Evolutionary conservation across 1,284 basidiomycete genomes (phyloP), one percentile per base, ranked within the genome.

Genomic region (Malassezia arunalokei): DNA sequence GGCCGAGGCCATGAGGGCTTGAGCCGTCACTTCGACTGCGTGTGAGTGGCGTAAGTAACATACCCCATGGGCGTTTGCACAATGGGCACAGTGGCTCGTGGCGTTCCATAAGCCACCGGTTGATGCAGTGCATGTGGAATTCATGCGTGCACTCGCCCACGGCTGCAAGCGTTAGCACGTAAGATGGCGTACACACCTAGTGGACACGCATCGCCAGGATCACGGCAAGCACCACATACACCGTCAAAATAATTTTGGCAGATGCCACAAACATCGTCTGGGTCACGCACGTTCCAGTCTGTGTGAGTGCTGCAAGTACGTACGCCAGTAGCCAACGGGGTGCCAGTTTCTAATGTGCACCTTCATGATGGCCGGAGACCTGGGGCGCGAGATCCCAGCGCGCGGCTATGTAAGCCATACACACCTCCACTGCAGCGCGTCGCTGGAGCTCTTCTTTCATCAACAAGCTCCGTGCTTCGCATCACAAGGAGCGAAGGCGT

Each of bases 181-280:
- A 2, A 24, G 20, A 24, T 24, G 20, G 20, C 20, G 33, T 11
- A 53, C 48, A 8, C 33, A 57, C 51, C 44, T 20, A 47, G 52
- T 11, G 46, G 49, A 24, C 51, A 57, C 5, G 41, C 43, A 40
- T 71, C 69, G 20, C 71, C 71, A 0, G 67, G 66, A 37, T 66
- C 67, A 43, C 63, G 63, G 56, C 71, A 73, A 15, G 57, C 63
- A 30, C 64, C 68, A 38, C 71, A 73, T 35, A 63, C 62, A 31
- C 66, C 71, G 41, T 73, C 71, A 56, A 73, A 73, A 56, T 65
- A 60, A 59, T 66, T 69, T 35, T 71, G 71, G 49, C 71, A 73
- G 48, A 73, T 73, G 38, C 71, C 71, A 50, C 71, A 73, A 28
- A 73, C 65, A 33, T 72, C 70, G 47, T 73, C 69, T 15, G 65